A percentile compares a stretch with the other conserved stretches of the same genome.
Conservation (phyloP, 768 basidiomycete species). For the Rhodotorula sphaerocarpa region DNA sequence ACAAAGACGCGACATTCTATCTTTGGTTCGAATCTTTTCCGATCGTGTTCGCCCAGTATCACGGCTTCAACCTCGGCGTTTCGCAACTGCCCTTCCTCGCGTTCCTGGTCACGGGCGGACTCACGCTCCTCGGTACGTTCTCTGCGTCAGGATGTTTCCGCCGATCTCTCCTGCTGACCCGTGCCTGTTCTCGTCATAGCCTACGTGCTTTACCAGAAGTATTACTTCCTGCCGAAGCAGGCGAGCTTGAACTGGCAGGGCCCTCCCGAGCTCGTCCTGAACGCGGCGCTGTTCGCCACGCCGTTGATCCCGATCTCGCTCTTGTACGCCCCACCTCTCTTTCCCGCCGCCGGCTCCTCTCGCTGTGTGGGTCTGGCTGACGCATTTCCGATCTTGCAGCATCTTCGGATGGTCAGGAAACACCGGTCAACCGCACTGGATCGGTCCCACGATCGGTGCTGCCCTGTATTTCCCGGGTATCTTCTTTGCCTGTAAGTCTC, state of each 20-base stretch:
- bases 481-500: conserved; percentile 2
- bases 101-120: conserved; percentile 37
- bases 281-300: conserved; percentile 25
- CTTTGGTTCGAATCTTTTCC: conserved; percentile 42
- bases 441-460: conserved; percentile 28
- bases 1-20: conserved; percentile 16
- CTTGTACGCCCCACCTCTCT: neutral
- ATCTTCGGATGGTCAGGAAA: conserved; percentile 25
- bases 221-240: conserved; percentile 18
- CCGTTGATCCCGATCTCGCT: conserved; percentile 20
- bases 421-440: conserved; percentile 19
- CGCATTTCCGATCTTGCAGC: neutral
- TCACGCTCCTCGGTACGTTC: conserved; percentile 7
- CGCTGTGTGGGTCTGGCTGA: no score
- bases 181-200: neutral
- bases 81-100: conserved; percentile 38
- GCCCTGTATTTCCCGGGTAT: conserved; percentile 30
- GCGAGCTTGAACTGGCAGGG: conserved; percentile 2
- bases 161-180: no score
- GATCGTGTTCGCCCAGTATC: conserved; percentile 40
- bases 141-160: neutral
- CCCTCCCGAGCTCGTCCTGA: conserved; percentile 27
- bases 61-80: conserved; percentile 36
- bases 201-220: conserved; percentile 32
- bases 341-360: no score